These are phyloP conservation scores for Oryza nivara DNA, from an alignment of 176 grass and related monocot genomes.

Conservation along the genomic window DNA sequence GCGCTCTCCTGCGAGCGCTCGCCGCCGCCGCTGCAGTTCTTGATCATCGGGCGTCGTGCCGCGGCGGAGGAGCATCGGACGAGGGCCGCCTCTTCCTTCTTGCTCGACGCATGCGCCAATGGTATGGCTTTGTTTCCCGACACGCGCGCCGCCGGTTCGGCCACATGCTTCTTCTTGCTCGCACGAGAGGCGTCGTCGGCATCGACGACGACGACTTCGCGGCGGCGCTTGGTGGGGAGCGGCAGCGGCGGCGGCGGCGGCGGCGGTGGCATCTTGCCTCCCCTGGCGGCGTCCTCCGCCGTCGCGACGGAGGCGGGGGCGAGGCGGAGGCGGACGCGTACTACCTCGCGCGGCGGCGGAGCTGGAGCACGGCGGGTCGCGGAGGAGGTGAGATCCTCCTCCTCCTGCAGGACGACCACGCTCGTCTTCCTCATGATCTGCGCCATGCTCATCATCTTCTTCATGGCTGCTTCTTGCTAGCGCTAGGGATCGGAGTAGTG, in stretches of 20 bases:
- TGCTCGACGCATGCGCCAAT: too few species aligned
- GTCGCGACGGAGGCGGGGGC: background rate
- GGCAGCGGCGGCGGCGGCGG: too few species aligned
- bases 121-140: too few species aligned
- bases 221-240: background rate
- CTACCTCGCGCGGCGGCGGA: background rate
- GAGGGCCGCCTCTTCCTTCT: background rate
- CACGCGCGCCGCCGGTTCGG: too few species aligned
- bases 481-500: background rate
- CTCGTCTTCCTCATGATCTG: background rate
- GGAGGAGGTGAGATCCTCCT: background rate
- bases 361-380: background rate
- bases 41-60: background rate
- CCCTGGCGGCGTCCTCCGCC: background rate
- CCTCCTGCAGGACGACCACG: background rate
- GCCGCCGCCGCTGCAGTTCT: background rate
- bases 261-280: background rate
- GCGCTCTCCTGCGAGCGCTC: background rate
- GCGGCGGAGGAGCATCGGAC: background rate
- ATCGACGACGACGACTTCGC: background rate
- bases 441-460: background rate
- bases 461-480: background rate
- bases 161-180: background rate
- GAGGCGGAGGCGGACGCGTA: background rate
- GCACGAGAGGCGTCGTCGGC: background rate